Evolutionary conservation across 2,329 filamentous ascomycete genomes (phyloP).

Genomic region (Arachnopeziza araneosa): DNA sequence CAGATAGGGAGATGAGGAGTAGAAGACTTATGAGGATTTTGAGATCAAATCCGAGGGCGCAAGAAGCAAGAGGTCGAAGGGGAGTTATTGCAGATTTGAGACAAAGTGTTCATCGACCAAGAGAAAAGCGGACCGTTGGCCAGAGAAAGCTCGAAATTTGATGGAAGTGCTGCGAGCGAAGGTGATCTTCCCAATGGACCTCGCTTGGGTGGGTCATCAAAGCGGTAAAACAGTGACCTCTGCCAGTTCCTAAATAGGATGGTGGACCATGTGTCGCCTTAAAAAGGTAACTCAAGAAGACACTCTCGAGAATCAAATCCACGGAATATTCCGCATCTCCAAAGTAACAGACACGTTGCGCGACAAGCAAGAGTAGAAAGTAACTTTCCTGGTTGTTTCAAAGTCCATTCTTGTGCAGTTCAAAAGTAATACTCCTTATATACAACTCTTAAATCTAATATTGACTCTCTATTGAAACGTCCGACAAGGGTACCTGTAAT

Average conservation of each 20-base stretch:
- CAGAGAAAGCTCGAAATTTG: not conserved
- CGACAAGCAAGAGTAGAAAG: no score
- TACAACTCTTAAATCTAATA: conserved; percentile 10
- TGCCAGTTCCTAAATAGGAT: not conserved
- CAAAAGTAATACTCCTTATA: conserved; percentile 10
- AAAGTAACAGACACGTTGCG: no score
- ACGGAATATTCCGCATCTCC: no score
- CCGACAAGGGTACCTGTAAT: conserved; percentile 56
- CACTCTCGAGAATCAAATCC: no score
- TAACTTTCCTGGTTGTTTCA: not conserved
- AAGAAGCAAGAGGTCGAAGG: no score
- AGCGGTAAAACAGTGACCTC: not conserved
- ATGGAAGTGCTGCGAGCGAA: not conserved
- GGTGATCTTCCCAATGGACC: not conserved
- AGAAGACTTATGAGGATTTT: no score
- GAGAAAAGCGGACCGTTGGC: no score
- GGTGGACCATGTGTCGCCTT: not conserved
- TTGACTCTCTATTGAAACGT: conserved; percentile 46
- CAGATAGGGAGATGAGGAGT: no score
- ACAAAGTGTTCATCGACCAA: no score
- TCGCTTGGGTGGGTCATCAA: not conserved
- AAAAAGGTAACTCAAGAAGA: not conserved
- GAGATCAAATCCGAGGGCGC: no score
- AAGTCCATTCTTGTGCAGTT: not conserved
- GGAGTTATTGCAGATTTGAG: no score